Conservation (phyloP, 257 asterid species). For the Solanum corneliomulleri region DNA sequence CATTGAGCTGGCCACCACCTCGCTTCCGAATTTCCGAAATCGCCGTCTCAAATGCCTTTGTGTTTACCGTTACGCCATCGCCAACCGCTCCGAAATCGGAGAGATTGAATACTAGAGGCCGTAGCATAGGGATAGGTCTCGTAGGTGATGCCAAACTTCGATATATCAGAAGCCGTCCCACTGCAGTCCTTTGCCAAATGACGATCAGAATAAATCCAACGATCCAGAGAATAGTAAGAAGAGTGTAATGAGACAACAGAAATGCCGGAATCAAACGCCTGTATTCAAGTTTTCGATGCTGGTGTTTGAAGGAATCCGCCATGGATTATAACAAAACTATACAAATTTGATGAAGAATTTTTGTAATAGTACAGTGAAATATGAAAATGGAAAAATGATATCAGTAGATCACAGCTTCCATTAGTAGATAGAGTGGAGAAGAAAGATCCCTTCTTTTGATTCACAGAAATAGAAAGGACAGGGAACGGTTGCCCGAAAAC, state of each 20-base stretch:
- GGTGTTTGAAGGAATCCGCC: slow-evolving; percentile 38
- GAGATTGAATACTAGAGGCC: slow-evolving; percentile 50
- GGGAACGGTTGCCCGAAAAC: not conserved
- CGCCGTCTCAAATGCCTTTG: slow-evolving; percentile 65
- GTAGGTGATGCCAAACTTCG: slow-evolving; percentile 20
- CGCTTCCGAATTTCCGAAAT: slow-evolving; percentile 43
- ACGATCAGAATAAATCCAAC: slow-evolving; percentile 54
- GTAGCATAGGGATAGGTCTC: slow-evolving; percentile 59
- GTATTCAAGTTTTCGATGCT: slow-evolving; percentile 27
- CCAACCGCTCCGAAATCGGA: slow-evolving; percentile 85
- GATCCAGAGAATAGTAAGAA: slow-evolving; percentile 57
- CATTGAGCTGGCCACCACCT: slow-evolving; percentile 95
- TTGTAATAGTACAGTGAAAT: not conserved
- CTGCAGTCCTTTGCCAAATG: slow-evolving; percentile 52
- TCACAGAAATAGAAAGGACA: not conserved
- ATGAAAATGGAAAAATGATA: not conserved
- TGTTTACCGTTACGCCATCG: slow-evolving; percentile 65
- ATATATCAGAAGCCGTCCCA: slow-evolving; percentile 22
- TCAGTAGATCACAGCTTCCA: not conserved
- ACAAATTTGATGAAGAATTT: not conserved
- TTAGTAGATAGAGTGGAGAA: not conserved
- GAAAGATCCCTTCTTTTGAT: not conserved
- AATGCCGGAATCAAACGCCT: slow-evolving; percentile 25
- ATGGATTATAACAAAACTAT: slow-evolving; percentile 8
- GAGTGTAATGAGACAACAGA: slow-evolving; percentile 25